Evolutionary conservation across 345 rosid species (phyloP).

Genomic region (Salix purpurea): DNA sequence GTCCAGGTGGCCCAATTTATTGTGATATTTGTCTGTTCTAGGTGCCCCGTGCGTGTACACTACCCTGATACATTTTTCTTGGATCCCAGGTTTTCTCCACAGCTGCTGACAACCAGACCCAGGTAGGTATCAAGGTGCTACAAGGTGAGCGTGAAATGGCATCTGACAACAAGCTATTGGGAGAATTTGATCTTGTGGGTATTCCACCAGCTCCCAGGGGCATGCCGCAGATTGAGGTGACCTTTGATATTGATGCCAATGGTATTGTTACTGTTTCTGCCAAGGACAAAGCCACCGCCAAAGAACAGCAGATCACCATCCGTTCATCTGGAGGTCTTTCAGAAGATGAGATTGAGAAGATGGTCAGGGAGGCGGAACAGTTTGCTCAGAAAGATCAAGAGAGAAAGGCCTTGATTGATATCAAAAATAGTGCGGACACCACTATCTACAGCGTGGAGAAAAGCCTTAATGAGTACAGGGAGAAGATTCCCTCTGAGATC

Average conservation of each 20-base stretch:
- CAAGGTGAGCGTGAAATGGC: slow-evolving; percentile 34
- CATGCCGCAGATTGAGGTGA: slow-evolving; percentile 31
- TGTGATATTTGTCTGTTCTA: background rate
- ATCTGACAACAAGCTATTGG: slow-evolving; percentile 22
- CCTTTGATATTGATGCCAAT: slow-evolving; percentile 37
- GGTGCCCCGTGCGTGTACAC: background rate
- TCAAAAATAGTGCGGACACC: slow-evolving; percentile 30
- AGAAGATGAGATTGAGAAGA: slow-evolving; percentile 35
- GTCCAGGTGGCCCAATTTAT: background rate
- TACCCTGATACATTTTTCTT: background rate
- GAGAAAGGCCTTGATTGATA: slow-evolving; percentile 29
- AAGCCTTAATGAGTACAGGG: slow-evolving; percentile 32
- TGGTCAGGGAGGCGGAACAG: slow-evolving; percentile 35
- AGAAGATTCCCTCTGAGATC: slow-evolving; percentile 28
- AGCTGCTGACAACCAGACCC: slow-evolving; percentile 29
- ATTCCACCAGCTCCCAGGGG: slow-evolving; percentile 31
- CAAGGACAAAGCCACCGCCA: slow-evolving; percentile 28
- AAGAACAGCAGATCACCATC: slow-evolving; percentile 33
- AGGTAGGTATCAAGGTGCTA: slow-evolving; percentile 25
- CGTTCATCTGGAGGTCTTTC: slow-evolving; percentile 31
- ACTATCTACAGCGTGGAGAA: slow-evolving; percentile 32
- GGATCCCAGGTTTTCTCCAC: slow-evolving; percentile 23
- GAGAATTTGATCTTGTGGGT: slow-evolving; percentile 24
- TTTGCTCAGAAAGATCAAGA: slow-evolving; percentile 35
- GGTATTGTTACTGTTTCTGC: slow-evolving; percentile 39